A percentile compares a stretch with the other conserved stretches of the same genome.
Evolutionary conservation across 345 rosid genomes (phyloP).

Genomic region (Ceriops decandra): DNA sequence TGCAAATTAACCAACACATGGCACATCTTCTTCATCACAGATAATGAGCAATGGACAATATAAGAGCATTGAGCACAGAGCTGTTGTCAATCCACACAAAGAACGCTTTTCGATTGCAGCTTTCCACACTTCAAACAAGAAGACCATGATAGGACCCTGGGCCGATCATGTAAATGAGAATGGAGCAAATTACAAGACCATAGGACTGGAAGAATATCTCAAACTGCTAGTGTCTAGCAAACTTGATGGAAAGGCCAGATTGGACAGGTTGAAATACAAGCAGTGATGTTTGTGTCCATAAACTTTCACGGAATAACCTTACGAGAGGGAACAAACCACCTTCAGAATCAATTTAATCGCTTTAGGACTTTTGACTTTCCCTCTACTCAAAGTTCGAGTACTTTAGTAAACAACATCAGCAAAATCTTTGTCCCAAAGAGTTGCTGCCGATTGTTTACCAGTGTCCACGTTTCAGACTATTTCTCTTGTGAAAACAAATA

Average conservation of each 20-base stretch:
- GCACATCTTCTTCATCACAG: neutral
- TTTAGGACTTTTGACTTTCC: too few species aligned
- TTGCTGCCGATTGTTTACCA: too few species aligned
- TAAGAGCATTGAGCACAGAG: conserved; percentile 49
- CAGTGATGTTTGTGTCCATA: too few species aligned
- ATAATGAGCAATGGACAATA: conserved; percentile 39
- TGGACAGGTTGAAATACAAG: conserved; percentile 20
- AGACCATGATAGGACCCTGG: conserved; percentile 31
- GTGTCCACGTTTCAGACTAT: too few species aligned
- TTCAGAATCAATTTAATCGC: too few species aligned
- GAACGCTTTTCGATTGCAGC: conserved; percentile 35
- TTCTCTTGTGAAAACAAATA: too few species aligned
- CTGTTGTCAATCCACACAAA: conserved; percentile 32
- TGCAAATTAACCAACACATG: neutral
- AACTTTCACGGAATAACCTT: too few species aligned
- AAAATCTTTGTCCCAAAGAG: too few species aligned
- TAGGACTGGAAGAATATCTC: conserved; percentile 8
- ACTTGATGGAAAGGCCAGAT: conserved; percentile 35
- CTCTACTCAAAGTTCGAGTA: too few species aligned
- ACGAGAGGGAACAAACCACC: too few species aligned
- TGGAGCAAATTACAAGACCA: conserved; percentile 21
- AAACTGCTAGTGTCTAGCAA: conserved; percentile 19
- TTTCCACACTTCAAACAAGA: conserved; percentile 29
- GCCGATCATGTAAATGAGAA: conserved; percentile 12
- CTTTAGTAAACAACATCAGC: too few species aligned